Evolutionary conservation across 306 rosid species (phyloP), one percentile per base, ranked within the genome.

Genomic region (Pachyrhizus erosus): DNA sequence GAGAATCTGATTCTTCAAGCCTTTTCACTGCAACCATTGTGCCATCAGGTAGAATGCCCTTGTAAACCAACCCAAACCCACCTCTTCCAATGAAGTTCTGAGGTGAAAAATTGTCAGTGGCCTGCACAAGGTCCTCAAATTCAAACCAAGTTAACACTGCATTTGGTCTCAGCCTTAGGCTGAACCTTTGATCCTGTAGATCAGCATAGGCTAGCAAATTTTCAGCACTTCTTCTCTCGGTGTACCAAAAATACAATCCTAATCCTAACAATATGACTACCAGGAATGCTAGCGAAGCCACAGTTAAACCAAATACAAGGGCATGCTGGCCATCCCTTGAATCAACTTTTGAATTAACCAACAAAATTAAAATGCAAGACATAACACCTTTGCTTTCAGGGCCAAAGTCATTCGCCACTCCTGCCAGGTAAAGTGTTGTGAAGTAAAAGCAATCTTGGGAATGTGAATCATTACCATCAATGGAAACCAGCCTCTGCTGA

Each of bases 31-130:
- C 98, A 74, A 96, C 93, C 21, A 68, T 77, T 26, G 87, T 85
- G 62, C 91, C 94, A 83, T 93, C 94, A n/a, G 86, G 65, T 58
- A 96, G 84, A 74, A 77, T 74, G 34, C 99, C 99, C 84, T 89
- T 91, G 85, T 88, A 90, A 83, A 96, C 98, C 43, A 84, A 37
- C 57, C 98, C 96, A 87, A 86, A 92, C 23, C 98, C 99, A 62
- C 99, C 99, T 82, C 91, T 85, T 14, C 99, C 99, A 15, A 96
- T 76, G 9, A 96, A 93, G 70, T 93, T 96, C 77, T 74, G 88
- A 17, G 89, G 80, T 21, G 97, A 89, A 83, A 96, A 96, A 9
- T 89, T 84, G 21, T 81, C 46, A 2, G 99, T 93, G 21, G 91
- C 99, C 84, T 83, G 92, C 84, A 88, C 90, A 73, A 93, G 93